Conservation (phyloP, 768 basidiomycete genomes). For the Lactarius psammicola region DNA sequence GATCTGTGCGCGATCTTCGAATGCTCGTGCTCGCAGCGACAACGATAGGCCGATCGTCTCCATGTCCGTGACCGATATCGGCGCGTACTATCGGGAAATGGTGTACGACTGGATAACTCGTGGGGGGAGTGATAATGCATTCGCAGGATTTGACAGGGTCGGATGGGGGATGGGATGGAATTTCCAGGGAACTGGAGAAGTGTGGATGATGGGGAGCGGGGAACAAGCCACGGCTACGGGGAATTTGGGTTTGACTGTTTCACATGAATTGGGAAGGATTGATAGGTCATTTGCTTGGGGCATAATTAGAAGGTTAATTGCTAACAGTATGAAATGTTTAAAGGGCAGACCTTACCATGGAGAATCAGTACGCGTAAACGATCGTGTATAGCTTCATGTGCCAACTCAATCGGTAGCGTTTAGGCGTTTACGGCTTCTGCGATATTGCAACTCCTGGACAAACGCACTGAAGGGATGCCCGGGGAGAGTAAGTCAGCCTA, state of each 20-base stretch:
- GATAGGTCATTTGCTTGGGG: neutral
- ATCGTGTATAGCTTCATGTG: neutral
- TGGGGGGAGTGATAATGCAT: constrained; percentile 4
- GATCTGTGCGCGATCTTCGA: constrained; percentile 32
- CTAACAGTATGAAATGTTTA: neutral
- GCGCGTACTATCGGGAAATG: constrained; percentile 12
- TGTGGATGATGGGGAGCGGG: constrained; percentile 15
- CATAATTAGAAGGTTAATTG: neutral
- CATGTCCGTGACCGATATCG: neutral
- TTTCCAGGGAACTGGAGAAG: constrained; percentile 13
- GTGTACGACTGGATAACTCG: constrained; percentile 11
- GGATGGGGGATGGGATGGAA: constrained; percentile 22
- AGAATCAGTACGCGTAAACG: neutral
- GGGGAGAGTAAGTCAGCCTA: neutral
- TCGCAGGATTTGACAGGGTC: constrained; percentile 10
- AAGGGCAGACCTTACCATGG: neutral
- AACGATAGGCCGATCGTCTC: constrained; percentile 9
- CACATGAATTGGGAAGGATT: too few species aligned
- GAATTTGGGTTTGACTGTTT: constrained; percentile 3
- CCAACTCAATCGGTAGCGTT: neutral
- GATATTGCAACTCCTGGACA: neutral
- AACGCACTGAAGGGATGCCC: neutral
- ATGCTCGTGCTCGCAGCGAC: constrained; percentile 21
- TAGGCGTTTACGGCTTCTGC: neutral
- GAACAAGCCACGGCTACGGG: constrained; percentile 11